Conservation (phyloP, 1,284 basidiomycete species). For the Exsudoporus floridanus region DNA sequence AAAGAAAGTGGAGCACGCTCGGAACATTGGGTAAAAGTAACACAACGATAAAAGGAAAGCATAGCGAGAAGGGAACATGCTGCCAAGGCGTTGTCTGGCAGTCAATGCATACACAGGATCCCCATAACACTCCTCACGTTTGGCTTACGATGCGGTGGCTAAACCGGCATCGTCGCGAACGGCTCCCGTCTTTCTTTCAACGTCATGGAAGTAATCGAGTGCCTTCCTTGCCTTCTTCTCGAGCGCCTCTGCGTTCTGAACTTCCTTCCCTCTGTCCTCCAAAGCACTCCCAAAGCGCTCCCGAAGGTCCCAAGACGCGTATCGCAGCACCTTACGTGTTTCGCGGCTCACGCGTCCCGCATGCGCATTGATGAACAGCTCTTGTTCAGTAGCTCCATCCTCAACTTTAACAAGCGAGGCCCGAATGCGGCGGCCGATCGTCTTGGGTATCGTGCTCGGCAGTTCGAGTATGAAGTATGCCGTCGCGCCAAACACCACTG, state of each 20-base stretch:
- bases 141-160: slow-evolving; percentile 19
- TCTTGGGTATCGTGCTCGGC: slow-evolving; percentile 88
- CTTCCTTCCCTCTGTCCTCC: slow-evolving; percentile 75
- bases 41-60: slow-evolving; percentile 7
- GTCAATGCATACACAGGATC: neutral
- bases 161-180: slow-evolving; percentile 48
- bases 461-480: slow-evolving; percentile 89
- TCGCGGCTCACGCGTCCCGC: slow-evolving; percentile 77
- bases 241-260: slow-evolving; percentile 74
- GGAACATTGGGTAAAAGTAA: neutral
- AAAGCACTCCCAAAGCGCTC: slow-evolving; percentile 83
- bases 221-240: slow-evolving; percentile 71
- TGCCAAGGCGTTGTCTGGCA: neutral
- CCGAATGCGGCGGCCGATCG: slow-evolving; percentile 79
- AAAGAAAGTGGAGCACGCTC: slow-evolving; percentile 9
- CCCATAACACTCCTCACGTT: neutral
- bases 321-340: slow-evolving; percentile 89
- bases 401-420: slow-evolving; percentile 51
- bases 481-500: slow-evolving; percentile 71
- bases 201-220: slow-evolving; percentile 67
- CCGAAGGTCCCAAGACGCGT: slow-evolving; percentile 90
- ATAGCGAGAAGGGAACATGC: neutral
- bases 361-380: slow-evolving; percentile 69
- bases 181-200: slow-evolving; percentile 56
- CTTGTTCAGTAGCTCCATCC: slow-evolving; percentile 41